Percentiles rank a stretch among this genome's conserved stretches.
Evolutionary conservation across 1,284 basidiomycete genomes (phyloP).

Genomic region (Singerocomus inundabilis): DNA sequence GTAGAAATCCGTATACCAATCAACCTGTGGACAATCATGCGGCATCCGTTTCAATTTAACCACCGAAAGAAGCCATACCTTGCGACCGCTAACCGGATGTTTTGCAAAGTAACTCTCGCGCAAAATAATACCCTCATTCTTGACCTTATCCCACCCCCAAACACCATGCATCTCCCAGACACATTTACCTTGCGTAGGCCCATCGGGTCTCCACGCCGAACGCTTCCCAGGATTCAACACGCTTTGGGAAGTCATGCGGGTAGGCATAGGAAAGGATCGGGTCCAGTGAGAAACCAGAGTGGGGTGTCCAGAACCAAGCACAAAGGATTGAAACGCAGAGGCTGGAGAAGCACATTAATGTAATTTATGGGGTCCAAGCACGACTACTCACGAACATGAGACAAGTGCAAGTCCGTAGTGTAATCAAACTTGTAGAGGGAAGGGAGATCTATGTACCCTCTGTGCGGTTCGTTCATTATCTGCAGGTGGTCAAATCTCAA

Average conservation of each 20-base stretch:
- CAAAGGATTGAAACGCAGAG: slow-evolving; percentile 82
- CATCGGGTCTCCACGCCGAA: slow-evolving; percentile 69
- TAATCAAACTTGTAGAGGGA: slow-evolving; percentile 89
- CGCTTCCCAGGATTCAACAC: slow-evolving; percentile 58
- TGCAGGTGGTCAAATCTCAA: slow-evolving; percentile 32
- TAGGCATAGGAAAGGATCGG: slow-evolving; percentile 84
- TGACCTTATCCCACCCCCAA: slow-evolving; percentile 84
- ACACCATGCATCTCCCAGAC: slow-evolving; percentile 92
- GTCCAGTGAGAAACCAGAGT: slow-evolving; percentile 73
- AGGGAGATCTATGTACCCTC: slow-evolving; percentile 83
- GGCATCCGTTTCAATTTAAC: not conserved
- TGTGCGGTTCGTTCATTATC: slow-evolving; percentile 97
- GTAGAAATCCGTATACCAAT: slow-evolving; percentile 87
- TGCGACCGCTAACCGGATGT: slow-evolving; percentile 58
- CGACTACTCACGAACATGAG: slow-evolving; percentile 66
- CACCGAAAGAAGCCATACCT: slow-evolving; percentile 39
- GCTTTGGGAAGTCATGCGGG: slow-evolving; percentile 55
- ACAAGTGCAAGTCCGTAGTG: slow-evolving; percentile 91
- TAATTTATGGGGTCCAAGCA: not conserved
- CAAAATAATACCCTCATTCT: slow-evolving; percentile 71
- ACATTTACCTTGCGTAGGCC: slow-evolving; percentile 70
- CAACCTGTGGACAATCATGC: slow-evolving; percentile 44
- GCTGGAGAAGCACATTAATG: slow-evolving; percentile 41
- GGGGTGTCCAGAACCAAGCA: slow-evolving; percentile 77
- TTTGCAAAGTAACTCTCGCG: slow-evolving; percentile 85